Conservation (phyloP, 768 basidiomycete genomes). For the Auriscalpium vulgare region DNA sequence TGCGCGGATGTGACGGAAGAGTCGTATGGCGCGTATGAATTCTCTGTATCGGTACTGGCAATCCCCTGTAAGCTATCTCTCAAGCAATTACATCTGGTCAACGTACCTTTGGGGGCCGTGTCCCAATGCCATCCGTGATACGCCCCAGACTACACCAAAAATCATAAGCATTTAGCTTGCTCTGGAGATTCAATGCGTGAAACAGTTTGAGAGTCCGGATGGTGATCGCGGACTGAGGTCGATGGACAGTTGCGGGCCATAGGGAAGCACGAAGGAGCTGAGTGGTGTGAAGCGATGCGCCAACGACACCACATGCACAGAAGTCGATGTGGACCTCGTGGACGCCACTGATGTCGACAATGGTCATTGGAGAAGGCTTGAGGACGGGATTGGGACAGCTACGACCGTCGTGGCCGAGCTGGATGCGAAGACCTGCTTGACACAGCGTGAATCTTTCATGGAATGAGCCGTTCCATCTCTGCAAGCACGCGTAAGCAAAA, state of each 20-base stretch:
- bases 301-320: neutral
- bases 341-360: neutral
- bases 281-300: neutral
- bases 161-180: constrained; percentile 4
- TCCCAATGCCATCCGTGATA: neutral
- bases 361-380: neutral
- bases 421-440: neutral
- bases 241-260: neutral
- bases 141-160: neutral
- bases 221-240: neutral
- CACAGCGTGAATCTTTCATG: neutral
- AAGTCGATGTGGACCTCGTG: neutral
- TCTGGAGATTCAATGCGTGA: constrained; percentile 1
- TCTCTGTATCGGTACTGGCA: constrained; percentile 1
- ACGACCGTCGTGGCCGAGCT: neutral
- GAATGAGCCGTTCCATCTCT: neutral
- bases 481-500: neutral
- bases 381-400: neutral
- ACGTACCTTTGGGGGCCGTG: neutral
- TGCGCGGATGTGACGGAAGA: neutral
- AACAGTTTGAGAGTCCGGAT: neutral
- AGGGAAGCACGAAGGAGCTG: constrained; percentile 5
- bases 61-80: too few relatives aligned
- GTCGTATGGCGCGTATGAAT: neutral
- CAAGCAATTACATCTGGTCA: neutral